A percentile compares a stretch with the other conserved stretches of the same genome.
These are phyloP conservation scores for Quercus phellos DNA, from an alignment of 331 rosid genomes.

Conservation along the genomic window DNA sequence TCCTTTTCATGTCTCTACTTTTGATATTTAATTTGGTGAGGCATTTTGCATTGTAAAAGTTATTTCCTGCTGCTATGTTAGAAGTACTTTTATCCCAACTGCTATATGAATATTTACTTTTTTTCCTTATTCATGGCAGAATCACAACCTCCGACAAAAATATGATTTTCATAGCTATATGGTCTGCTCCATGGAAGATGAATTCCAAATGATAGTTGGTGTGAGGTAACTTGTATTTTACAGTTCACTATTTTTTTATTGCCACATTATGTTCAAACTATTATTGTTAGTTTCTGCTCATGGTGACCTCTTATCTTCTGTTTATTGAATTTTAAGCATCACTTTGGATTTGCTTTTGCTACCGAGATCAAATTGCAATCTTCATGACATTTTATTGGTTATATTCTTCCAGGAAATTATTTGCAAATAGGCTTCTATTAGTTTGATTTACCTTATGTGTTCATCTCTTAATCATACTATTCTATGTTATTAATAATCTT, in stretches of 20 bases:
- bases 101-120: conserved; percentile 14
- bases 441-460: not conserved
- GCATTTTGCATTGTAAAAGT: not conserved
- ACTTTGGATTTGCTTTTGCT: not conserved
- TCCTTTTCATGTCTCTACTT: not conserved
- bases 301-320: not conserved
- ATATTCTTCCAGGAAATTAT: not conserved
- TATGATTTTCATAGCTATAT: conserved; percentile 97
- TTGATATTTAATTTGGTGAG: not conserved
- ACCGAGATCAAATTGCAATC: not conserved
- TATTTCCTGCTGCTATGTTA: conserved; percentile 3
- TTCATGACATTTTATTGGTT: not conserved
- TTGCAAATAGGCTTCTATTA: not conserved
- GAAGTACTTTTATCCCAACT: not conserved
- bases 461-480: not conserved
- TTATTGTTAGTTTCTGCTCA: conserved; percentile 1
- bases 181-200: conserved; percentile 99
- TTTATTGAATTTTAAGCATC: not conserved
- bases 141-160: conserved; percentile 66
- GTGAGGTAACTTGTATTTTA: conserved; percentile 60
- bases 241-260: conserved; percentile 9
- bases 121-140: conserved; percentile 53
- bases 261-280: conserved; percentile 15
- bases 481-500: not conserved
- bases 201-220: conserved; percentile 93